A percentile compares a stretch with the other conserved stretches of the same genome.
phyloP scores from a whole-genome alignment of 805 yeast genomes.

The Candida nanaspora region DNA sequence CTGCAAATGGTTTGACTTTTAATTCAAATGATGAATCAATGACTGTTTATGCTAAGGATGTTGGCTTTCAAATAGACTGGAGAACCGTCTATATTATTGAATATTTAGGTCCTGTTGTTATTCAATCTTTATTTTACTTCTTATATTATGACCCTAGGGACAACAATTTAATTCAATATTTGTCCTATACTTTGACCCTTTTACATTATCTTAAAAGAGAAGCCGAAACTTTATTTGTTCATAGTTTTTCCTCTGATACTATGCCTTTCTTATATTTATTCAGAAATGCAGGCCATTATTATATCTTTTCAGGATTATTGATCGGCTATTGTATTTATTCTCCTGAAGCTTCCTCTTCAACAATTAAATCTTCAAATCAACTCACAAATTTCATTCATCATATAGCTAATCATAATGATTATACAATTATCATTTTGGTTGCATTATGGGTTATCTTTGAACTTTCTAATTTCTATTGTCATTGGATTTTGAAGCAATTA shows the following conservation, averaged over 20 bases:
- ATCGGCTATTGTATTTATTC: conserved; percentile 27
- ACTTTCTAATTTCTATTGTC: conserved; percentile 65
- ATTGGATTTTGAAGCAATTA: conserved; percentile 53
- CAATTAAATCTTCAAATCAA: conserved; percentile 2
- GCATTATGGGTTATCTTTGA: conserved; percentile 55
- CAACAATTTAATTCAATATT: conserved; percentile 46
- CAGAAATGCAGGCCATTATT: conserved; percentile 87
- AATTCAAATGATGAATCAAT: conserved; percentile 27
- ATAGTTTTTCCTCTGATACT: conserved; percentile 78
- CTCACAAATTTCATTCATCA: conserved; percentile 19
- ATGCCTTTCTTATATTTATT: conserved; percentile 88
- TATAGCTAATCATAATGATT: conserved; percentile 33
- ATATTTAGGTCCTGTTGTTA: conserved; percentile 80
- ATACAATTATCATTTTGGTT: conserved; percentile 26
- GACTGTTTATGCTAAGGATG: conserved; percentile 66
- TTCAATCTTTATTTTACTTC: conserved; percentile 66
- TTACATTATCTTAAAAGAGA: conserved; percentile 86
- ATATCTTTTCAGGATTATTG: conserved; percentile 75
- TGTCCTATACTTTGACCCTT: conserved; percentile 49
- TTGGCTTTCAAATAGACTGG: conserved; percentile 94
- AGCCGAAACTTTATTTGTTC: conserved; percentile 77
- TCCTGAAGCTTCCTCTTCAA: conserved; percentile 19
- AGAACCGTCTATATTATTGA: conserved; percentile 82
- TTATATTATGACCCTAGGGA: conserved; percentile 27
- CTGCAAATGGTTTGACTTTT: conserved; percentile 35